Evolutionary conservation across 768 basidiomycete species (phyloP).

Genomic region (Leccinum aurantiacum): DNA sequence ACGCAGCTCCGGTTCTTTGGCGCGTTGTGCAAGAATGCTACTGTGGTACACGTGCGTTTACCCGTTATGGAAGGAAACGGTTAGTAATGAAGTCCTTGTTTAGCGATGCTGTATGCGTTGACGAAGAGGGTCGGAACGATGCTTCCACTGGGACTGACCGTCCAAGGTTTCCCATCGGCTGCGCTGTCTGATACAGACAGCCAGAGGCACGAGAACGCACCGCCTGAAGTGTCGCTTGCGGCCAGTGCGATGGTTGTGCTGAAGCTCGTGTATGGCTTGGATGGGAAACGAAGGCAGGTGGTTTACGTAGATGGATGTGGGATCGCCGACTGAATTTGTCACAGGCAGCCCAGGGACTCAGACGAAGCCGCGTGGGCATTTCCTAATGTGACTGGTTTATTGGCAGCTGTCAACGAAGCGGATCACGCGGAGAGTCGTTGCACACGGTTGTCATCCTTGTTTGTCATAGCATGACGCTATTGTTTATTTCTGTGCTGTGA

Average conservation of each 20-base stretch:
- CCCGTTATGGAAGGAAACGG: background rate
- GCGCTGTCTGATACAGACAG: constrained; percentile 40
- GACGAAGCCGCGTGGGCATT: constrained; percentile 64
- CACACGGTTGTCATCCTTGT: constrained; percentile 44
- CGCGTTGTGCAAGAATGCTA: constrained; percentile 58
- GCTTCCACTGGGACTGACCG: constrained; percentile 57
- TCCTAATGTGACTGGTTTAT: constrained; percentile 49
- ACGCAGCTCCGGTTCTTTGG: constrained; percentile 79
- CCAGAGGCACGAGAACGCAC: constrained; percentile 61
- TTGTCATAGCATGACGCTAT: constrained; percentile 26
- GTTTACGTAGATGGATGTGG: background rate
- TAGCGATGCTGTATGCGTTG: constrained; percentile 62
- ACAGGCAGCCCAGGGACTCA: constrained; percentile 44
- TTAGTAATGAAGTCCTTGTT: constrained; percentile 4
- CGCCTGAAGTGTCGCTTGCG: constrained; percentile 65
- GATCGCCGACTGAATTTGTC: constrained; percentile 14
- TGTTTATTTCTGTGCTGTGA: constrained; percentile 3
- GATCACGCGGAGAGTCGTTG: constrained; percentile 38
- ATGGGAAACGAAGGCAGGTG: constrained; percentile 59
- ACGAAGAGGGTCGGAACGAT: constrained; percentile 58
- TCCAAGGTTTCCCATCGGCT: constrained; percentile 54
- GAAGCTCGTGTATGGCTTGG: constrained; percentile 85
- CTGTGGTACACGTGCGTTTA: constrained; percentile 70
- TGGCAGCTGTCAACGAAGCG: constrained; percentile 41
- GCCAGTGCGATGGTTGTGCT: constrained; percentile 65